Percentiles rank a stretch among this genome's conserved stretches.
Conservation (phyloP, 768 basidiomycete species). For the Phanerodontia chrysosporium region DNA sequence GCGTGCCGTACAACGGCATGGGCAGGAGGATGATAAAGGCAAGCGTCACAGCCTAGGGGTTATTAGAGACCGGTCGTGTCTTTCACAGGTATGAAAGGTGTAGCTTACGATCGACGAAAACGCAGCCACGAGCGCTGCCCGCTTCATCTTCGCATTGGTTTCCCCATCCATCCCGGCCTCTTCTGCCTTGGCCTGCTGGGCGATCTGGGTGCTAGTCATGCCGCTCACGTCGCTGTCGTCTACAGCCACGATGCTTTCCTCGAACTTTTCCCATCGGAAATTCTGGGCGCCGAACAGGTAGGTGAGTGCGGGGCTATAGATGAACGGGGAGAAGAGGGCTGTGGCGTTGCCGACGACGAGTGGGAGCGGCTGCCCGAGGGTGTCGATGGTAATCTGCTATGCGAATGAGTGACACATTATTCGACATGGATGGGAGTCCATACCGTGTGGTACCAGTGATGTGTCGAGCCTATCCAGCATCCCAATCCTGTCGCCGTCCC, state of each 20-base stretch:
- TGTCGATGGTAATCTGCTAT: slow-evolving; percentile 3
- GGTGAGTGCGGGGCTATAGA: slow-evolving; percentile 7
- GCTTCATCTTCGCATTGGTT: not conserved
- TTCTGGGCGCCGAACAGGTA: slow-evolving; percentile 11
- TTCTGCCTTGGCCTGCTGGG: slow-evolving; percentile 3
- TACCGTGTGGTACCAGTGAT: slow-evolving; percentile 6
- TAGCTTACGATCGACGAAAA: slow-evolving; percentile 9
- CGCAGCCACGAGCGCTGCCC: not conserved
- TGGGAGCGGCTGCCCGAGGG: slow-evolving; percentile 5
- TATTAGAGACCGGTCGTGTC: no score
- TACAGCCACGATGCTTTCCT: slow-evolving; percentile 72
- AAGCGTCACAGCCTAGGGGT: slow-evolving; percentile 1
- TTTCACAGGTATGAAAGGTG: not conserved
- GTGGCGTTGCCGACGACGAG: slow-evolving; percentile 12
- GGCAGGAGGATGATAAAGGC: slow-evolving; percentile 13
- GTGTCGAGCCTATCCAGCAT: slow-evolving; percentile 12
- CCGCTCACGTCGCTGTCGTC: slow-evolving; percentile 69
- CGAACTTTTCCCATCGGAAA: slow-evolving; percentile 57
- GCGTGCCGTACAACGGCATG: slow-evolving; percentile 13
- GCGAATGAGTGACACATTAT: not conserved
- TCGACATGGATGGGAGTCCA: not conserved
- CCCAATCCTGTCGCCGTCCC: slow-evolving; percentile 11
- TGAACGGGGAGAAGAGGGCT: slow-evolving; percentile 3
- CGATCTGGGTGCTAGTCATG: slow-evolving; percentile 26
- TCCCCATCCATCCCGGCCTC: not conserved